These are phyloP conservation scores for Leishmania aethiopica DNA, from an alignment of 208 protist species.

Conservation along the genomic window DNA sequence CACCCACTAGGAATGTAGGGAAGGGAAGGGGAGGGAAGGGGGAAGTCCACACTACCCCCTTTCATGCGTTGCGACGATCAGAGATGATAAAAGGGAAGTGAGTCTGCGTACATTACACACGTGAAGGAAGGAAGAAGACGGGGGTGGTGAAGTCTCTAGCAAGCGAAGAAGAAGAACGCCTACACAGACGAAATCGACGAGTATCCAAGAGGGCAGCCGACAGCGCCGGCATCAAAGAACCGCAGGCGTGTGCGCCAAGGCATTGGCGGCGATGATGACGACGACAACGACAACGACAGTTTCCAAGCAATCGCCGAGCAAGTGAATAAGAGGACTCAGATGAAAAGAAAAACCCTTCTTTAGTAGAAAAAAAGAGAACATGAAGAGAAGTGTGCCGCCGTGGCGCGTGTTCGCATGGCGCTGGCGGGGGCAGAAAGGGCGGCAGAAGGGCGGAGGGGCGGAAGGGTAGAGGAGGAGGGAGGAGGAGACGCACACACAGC, in stretches of 20 bases:
- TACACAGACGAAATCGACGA: no score
- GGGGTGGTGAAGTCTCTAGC: background rate
- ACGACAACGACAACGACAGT: background rate
- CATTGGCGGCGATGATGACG: background rate
- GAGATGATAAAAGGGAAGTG: background rate
- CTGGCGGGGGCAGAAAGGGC: no score
- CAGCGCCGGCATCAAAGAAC: no score
- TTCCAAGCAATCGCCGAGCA: background rate
- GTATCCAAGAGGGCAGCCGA: no score
- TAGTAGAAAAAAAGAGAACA: background rate
- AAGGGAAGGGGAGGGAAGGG: background rate
- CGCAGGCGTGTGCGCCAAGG: background rate
- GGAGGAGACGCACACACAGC: background rate
- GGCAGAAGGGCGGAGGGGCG: background rate
- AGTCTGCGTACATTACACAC: background rate
- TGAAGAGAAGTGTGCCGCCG: background rate
- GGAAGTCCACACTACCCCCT: no score
- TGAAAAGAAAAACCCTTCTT: background rate
- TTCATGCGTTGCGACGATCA: background rate
- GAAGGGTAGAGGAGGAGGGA: background rate
- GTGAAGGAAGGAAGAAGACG: background rate
- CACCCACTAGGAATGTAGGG: background rate
- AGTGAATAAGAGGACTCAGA: background rate
- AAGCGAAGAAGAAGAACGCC: background rate
- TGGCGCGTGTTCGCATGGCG: background rate